These are phyloP conservation scores for Fraxinus ornus DNA, from an alignment of 305 asterid genomes.

Conservation along the genomic window DNA sequence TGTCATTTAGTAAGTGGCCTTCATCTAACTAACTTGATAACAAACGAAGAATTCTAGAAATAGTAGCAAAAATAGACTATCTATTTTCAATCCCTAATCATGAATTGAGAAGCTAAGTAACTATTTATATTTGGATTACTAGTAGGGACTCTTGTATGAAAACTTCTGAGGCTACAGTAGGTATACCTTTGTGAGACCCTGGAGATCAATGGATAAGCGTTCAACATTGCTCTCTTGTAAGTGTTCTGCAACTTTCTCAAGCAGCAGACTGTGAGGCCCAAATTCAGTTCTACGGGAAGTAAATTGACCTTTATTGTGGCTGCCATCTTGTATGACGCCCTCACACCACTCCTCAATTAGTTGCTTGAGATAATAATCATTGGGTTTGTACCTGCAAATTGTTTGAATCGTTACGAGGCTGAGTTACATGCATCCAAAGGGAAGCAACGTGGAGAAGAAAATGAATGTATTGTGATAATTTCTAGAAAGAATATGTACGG, in stretches of 20 bases:
- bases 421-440: slow-evolving; percentile 7
- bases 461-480: not conserved
- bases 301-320: slow-evolving; percentile 30
- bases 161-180: slow-evolving; percentile 10
- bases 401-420: slow-evolving; percentile 2
- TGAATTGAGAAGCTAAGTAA: not conserved
- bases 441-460: not conserved
- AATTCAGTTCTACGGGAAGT: slow-evolving; percentile 35
- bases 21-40: not conserved
- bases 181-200: slow-evolving; percentile 78
- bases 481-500: slow-evolving; percentile 7
- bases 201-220: slow-evolving; percentile 69
- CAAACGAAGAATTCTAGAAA: not conserved
- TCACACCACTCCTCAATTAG: slow-evolving; percentile 98
- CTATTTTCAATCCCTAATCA: not conserved
- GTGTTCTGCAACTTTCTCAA: slow-evolving; percentile 81
- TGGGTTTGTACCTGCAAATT: slow-evolving; percentile 72
- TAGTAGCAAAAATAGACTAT: not conserved
- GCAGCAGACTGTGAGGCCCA: slow-evolving; percentile 62
- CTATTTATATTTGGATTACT: not conserved
- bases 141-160: not conserved
- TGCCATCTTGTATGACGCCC: slow-evolving; percentile 68
- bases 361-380: slow-evolving; percentile 85
- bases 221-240: slow-evolving; percentile 67
- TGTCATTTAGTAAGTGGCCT: slow-evolving; percentile 4